Base-by-base conservation (phyloP, 805 yeast species). In the Yarrowia keelungensis region DNA sequence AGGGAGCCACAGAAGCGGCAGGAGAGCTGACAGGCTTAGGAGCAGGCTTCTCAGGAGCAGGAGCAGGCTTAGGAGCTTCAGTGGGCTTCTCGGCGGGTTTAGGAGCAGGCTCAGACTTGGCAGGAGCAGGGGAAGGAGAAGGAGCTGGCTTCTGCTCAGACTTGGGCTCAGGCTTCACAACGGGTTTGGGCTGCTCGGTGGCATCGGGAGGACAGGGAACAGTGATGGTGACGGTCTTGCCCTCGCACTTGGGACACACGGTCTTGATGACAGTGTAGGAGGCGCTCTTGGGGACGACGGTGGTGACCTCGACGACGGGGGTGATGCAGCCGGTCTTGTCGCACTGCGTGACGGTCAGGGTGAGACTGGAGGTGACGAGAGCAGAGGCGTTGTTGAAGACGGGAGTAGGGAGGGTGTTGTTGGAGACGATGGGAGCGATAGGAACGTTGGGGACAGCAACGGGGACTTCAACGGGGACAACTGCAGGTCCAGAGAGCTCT, bases 201-300 rank as follows among this genome's bases (percentile, higher is more conserved):
- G 50, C 9, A 32, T 46, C 22, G 3, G 50, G 35, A 15, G 8
- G 9, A 22, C n/a, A 22, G 12, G 50, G 50, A 22, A 46, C 50
- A 5, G 32, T 46, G 35, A 46, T 11, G 9, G 15, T 3, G 8
- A 46, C 9, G 9, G 32, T 22, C 32, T 46, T 14, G 8, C 50
- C 50, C 50, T 46, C 50, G n/a, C 50, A 46, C 50, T 46, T 19
- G 32, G 15, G n/a, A 11, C 50, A 46, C 9, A 46, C 50, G 3
- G 50, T 46, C 50, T 46, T 22, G n/a, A 46, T 22, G n/a, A 46
- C 50, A 7, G 50, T 46, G 32, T 15, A 19, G 14, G 50, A 32
- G 10, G 50, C 50, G 16, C 22, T 46, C 8, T 5, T 15, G 14
- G 50, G 50, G 8, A 46, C 50, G 12, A 22, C 50, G 9, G 50